Evolutionary conservation across 75 land plant species (phyloP).

Genomic region (Gnetum montanum): DNA sequence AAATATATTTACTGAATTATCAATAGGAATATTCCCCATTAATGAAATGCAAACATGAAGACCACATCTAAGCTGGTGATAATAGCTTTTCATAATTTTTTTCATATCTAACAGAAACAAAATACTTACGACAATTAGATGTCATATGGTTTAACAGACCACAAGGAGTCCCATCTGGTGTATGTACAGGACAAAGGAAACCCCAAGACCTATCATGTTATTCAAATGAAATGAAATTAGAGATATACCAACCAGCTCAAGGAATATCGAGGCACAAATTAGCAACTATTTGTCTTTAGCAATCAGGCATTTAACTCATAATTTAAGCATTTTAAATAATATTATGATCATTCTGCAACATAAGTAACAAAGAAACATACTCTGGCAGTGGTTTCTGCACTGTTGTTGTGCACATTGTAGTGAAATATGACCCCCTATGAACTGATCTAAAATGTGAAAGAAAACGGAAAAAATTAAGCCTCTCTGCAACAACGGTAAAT

Average conservation of each 20-base stretch:
- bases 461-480: conserved; percentile 84
- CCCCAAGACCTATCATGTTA: conserved; percentile 81
- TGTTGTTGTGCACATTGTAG: conserved; percentile 80
- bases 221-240: background rate
- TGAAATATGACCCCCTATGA: conserved; percentile 91
- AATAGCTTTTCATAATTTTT: too few relatives aligned
- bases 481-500: conserved; percentile 80
- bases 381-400: conserved; percentile 96
- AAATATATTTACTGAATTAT: too few relatives aligned
- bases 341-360: background rate
- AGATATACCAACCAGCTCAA: background rate
- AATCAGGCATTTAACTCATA: background rate
- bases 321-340: background rate
- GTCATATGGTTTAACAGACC: conserved; percentile 90
- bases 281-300: too few relatives aligned
- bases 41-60: background rate
- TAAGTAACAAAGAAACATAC: conserved; percentile 30
- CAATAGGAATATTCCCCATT: too few relatives aligned
- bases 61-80: background rate
- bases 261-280: too few relatives aligned
- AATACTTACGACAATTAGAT: conserved; percentile 65
- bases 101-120: background rate
- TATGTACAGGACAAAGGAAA: conserved; percentile 96
- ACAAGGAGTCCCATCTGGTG: conserved; percentile 97
- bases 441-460: conserved; percentile 91